Conservation (phyloP, 2,329 filamentous ascomycete species). For the Colletotrichum navitas region DNA sequence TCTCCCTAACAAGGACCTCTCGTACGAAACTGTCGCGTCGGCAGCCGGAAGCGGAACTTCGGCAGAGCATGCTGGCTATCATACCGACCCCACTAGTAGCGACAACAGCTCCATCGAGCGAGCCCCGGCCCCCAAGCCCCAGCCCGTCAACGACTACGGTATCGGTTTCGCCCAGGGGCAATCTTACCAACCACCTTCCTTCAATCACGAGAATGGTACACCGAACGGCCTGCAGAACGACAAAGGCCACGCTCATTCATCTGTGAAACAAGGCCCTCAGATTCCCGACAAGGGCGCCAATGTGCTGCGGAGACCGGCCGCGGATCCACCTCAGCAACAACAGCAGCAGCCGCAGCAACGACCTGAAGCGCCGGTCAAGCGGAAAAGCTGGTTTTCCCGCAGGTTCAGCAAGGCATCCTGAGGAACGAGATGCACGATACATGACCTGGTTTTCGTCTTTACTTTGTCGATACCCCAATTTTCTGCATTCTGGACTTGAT, state of each 20-base stretch:
- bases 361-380: slow-evolving; percentile 70
- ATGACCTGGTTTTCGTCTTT: slow-evolving; percentile 10
- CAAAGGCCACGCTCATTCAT: slow-evolving; percentile 15
- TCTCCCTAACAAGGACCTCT: slow-evolving; percentile 77
- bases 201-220: slow-evolving; percentile 48
- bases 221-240: slow-evolving; percentile 10
- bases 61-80: slow-evolving; percentile 81
- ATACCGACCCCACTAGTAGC: slow-evolving; percentile 87
- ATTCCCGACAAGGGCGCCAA: slow-evolving; percentile 23
- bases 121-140: slow-evolving; percentile 65
- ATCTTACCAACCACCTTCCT: slow-evolving; percentile 55
- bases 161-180: slow-evolving; percentile 65
- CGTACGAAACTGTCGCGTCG: slow-evolving; percentile 88
- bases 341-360: slow-evolving; percentile 46
- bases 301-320: slow-evolving; percentile 45
- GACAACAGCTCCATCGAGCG: slow-evolving; percentile 93
- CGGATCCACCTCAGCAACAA: slow-evolving; percentile 43
- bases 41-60: slow-evolving; percentile 79
- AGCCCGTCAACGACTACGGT: slow-evolving; percentile 74
- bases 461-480: slow-evolving; percentile 44
- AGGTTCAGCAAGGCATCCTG: slow-evolving; percentile 76
- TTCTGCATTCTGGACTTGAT: slow-evolving; percentile 21
- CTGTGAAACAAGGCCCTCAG: slow-evolving; percentile 24
- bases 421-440: slow-evolving; percentile 20
- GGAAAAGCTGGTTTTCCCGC: slow-evolving; percentile 90